Percentiles rank a stretch among this genome's conserved stretches.
phyloP scores from a whole-genome alignment of 1,284 basidiomycete species.

The Cystobasidium pallidum region DNA sequence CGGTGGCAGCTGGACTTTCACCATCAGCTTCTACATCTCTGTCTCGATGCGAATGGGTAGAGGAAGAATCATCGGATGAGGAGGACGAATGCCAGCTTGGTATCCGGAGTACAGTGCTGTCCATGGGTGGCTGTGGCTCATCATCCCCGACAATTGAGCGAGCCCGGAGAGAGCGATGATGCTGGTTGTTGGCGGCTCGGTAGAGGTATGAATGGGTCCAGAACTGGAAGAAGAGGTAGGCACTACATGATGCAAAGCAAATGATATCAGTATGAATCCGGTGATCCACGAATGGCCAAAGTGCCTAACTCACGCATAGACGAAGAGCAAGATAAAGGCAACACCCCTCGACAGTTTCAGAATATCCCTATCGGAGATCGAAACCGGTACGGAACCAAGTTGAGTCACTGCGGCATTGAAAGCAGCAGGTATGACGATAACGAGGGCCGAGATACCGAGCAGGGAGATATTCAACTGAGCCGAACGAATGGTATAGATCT shows the following conservation, averaged over 20 bases:
- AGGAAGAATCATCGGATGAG: constrained; percentile 51
- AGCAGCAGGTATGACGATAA: constrained; percentile 74
- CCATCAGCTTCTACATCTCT: constrained; percentile 27
- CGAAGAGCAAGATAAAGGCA: constrained; percentile 64
- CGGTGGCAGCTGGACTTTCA: constrained; percentile 5
- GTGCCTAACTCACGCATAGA: constrained; percentile 59
- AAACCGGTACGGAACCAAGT: constrained; percentile 42
- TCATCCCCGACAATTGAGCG: constrained; percentile 34
- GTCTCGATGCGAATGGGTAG: not conserved
- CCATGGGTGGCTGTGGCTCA: constrained; percentile 53
- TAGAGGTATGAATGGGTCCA: constrained; percentile 67
- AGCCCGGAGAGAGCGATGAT: constrained; percentile 54
- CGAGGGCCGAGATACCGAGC: constrained; percentile 64
- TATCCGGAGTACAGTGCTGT: constrained; percentile 53
- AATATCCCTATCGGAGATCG: constrained; percentile 56
- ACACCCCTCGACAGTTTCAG: constrained; percentile 61
- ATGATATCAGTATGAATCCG: too few relatives aligned
- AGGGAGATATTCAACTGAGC: constrained; percentile 80
- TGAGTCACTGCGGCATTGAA: constrained; percentile 61
- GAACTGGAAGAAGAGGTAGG: constrained; percentile 63
- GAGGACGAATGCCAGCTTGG: constrained; percentile 52
- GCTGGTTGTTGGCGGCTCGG: constrained; percentile 55
- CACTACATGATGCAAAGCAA: too few relatives aligned
- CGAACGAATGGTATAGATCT: constrained; percentile 67
- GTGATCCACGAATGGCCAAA: not conserved